Evolutionary conservation across 768 basidiomycete species (phyloP), one percentile per base, ranked within the genome.

Genomic region (Suillus variegatus): DNA sequence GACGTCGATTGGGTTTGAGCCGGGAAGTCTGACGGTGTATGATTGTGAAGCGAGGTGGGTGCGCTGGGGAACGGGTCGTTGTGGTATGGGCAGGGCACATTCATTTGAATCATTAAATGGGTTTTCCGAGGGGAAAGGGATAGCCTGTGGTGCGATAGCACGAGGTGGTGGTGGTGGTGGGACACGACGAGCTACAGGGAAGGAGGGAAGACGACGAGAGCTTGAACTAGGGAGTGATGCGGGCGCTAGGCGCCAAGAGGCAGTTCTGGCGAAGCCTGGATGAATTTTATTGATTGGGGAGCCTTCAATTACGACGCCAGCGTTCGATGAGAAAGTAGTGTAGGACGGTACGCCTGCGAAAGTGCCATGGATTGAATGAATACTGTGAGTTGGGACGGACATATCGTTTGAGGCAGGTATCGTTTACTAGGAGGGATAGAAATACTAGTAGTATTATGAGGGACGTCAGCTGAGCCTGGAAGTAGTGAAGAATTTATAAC

Each of bases 351-450:
- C 66, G 55, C 75, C 75, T 41, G 75, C 73, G 57, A 76, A 76
- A 2, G 76, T 69, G 25, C 75, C 74, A 44, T 76, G 75, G 60
- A 76, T 76, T 64, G 75, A 73, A 52, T 77, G 76, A 44, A 76
- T 70, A 38, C 69, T 67, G 66, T 72, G 75, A 46, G 72, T 12
- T 46, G 76, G 67, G 18, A 67, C 10, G 55, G 76, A 73, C 75
- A 76, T 76, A 1, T n/a, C 4, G 64, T 44, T 51, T 46, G 69
- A 66, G 63, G 72, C 67, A 60, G 68, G 56, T 64, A 64, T 49
- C 51, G 56, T 51, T 47, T 22, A 66, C 62, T 58, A 69, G 58
- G 57, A 64, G 38, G 32, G 41, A 51, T 61, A 61, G 6, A 32
- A 32, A 28, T 60, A 60, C 28, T 54, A 18, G 52, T 54, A 55